These are phyloP conservation scores for Tetragonia tetragonoides DNA, from an alignment of 148 eudicot genomes.

Conservation along the genomic window DNA sequence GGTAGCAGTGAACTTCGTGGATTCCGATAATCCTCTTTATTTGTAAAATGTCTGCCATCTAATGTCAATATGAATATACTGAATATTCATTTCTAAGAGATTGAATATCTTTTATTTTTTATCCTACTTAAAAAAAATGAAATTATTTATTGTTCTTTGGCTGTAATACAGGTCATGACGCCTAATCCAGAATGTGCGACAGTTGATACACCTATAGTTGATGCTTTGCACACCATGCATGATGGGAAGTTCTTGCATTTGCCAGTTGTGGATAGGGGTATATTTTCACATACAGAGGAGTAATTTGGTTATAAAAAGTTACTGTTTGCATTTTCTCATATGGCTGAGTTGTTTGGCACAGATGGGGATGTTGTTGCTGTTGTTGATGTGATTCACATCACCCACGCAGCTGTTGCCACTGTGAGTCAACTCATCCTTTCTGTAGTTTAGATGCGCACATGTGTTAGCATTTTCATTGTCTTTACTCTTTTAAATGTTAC, in stretches of 20 bases:
- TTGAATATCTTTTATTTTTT: not conserved
- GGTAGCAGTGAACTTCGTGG: conserved; percentile 35
- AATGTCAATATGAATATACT: not conserved
- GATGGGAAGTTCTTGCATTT: conserved; percentile 94
- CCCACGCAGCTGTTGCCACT: conserved; percentile 91
- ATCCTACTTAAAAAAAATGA: too few species aligned
- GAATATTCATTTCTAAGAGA: not conserved
- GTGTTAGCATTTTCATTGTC: not conserved
- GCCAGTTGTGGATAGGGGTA: conserved; percentile 95
- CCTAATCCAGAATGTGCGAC: conserved; percentile 97
- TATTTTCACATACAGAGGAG: not conserved
- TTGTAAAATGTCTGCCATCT: not conserved
- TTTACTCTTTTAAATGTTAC: not conserved
- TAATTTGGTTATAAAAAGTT: not conserved
- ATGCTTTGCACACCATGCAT: conserved; percentile 97
- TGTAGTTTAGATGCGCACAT: not conserved
- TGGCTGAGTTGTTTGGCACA: conserved; percentile 32
- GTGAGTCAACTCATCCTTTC: conserved; percentile 46
- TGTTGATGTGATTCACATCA: conserved; percentile 89
- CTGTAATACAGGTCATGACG: conserved; percentile 74
- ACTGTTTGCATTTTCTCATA: conserved; percentile 19
- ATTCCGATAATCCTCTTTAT: not conserved
- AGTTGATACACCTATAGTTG: conserved; percentile 89
- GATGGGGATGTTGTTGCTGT: conserved; percentile 86
- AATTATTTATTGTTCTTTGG: not conserved